A percentile compares a stretch with the other conserved stretches of the same genome.
Evolutionary conservation across 768 basidiomycete genomes (phyloP).

Genomic region (Phallus indusiatus): DNA sequence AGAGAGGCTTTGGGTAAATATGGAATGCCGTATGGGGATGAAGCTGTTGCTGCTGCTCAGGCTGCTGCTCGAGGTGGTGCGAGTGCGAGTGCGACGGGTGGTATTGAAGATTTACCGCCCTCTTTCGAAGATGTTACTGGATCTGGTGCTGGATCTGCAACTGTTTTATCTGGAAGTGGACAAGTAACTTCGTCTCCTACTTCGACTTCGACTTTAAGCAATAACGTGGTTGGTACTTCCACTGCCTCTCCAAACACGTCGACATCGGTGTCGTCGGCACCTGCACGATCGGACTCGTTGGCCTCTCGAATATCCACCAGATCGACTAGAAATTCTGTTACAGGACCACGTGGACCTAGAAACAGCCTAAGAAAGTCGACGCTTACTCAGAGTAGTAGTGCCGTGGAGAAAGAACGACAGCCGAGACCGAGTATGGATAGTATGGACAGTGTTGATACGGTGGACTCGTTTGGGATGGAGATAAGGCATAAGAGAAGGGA

Average conservation of each 20-base stretch:
- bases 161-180: too few species aligned
- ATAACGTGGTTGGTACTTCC: too few species aligned
- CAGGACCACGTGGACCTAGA: not conserved
- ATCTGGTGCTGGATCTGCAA: too few species aligned
- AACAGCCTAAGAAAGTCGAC: not conserved
- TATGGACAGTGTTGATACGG: not conserved
- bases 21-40: slow-evolving; percentile 67
- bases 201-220: not conserved
- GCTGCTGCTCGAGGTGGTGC: slow-evolving; percentile 22
- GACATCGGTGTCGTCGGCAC: not conserved
- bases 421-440: not conserved
- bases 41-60: slow-evolving; percentile 56
- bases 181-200: not conserved
- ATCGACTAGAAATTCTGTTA: not conserved
- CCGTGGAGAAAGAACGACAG: not conserved
- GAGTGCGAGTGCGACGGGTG: not conserved
- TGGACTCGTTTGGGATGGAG: not conserved
- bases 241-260: not conserved
- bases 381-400: not conserved
- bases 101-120: not conserved
- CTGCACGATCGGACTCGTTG: not conserved
- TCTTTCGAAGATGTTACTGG: not conserved
- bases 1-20: slow-evolving; percentile 59
- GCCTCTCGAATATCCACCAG: not conserved
- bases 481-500: not conserved